Evolutionary conservation across 1,139 yeast genomes (phyloP), one percentile per base, ranked within the genome.

Genomic region (Tardiomyces blankii): DNA sequence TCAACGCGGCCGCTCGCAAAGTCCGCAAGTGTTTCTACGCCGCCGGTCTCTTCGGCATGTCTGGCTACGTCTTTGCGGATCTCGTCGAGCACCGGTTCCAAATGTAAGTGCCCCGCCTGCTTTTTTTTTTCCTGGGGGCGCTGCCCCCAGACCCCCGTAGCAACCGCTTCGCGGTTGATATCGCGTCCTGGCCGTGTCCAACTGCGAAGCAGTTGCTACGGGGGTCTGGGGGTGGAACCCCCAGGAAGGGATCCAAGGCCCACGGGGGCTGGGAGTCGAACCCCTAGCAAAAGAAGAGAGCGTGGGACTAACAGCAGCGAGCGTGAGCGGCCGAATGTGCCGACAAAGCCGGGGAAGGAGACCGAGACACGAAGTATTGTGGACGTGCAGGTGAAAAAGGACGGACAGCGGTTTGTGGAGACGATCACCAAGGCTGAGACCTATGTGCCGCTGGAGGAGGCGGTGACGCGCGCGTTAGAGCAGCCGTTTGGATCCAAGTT

Each of bases 21-120:
- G 66, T 72, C 25, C 68, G 69, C 30, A 74, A 80, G 32, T 86
- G 95, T 1, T 68, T 91, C 39, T 87, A 85, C 60, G 73, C 77
- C 3, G 67, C 86, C 0, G 83, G 82, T 0, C 60, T 79, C 8
- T 84, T 82, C 60, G 98, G 98, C 0, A 67, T 88, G 61, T 87
- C 76, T 61, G 96, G 96, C 1, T 85, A 78, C 58, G 74, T 86
- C 2, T 79, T 89, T 57, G 80, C 80, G 2, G 98, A 93, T 62
- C 70, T 91, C 49, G 75, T 87, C 18, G 63, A 71, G 46, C 89
- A 86, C 62, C 68, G 70, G 40, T 75, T 78, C 30, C 65, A 64
- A 38, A 46, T 58, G 43, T 51, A 44, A 30, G 35, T 30, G n/a
- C 25, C 25, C 25, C 4, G 25, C 25, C 7, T 7, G 7, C 25